phyloP scores from a whole-genome alignment of 2,329 filamentous ascomycete species.

The Fusarium aywerte region DNA sequence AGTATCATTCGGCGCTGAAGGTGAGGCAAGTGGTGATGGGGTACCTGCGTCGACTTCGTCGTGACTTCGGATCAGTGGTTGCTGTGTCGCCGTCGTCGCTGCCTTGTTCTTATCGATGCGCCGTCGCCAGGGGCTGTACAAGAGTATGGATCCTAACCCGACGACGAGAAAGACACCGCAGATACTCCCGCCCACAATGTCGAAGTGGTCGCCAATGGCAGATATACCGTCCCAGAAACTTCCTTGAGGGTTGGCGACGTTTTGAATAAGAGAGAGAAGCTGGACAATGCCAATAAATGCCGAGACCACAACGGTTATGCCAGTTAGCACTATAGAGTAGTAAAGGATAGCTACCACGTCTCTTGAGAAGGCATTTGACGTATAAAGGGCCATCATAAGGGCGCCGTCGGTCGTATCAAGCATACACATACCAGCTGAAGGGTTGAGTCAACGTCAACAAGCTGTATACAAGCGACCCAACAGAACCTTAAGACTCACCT shows the following conservation, averaged over 20 bases:
- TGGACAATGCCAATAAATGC: constrained; percentile 89
- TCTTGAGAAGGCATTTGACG: constrained; percentile 78
- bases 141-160: constrained; percentile 75
- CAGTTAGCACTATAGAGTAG: constrained; percentile 89
- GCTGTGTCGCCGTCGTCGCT: background rate
- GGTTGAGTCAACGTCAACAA: background rate
- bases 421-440: constrained; percentile 87
- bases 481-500: constrained; percentile 57
- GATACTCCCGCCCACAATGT: constrained; percentile 86
- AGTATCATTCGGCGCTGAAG: background rate
- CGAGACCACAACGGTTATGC: constrained; percentile 84
- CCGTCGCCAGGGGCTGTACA: constrained; percentile 83
- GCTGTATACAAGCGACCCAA: background rate
- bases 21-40: background rate
- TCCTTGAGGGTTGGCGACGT: constrained; percentile 77
- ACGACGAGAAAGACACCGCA: constrained; percentile 86
- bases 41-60: background rate
- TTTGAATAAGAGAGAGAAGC: constrained; percentile 79
- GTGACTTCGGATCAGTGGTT: constrained; percentile 10
- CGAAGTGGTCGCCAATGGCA: constrained; percentile 80
- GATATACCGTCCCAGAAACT: constrained; percentile 92
- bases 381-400: constrained; percentile 94
- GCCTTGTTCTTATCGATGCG: constrained; percentile 52
- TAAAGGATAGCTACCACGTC: constrained; percentile 92
- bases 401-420: constrained; percentile 93